Evolutionary conservation across 257 asterid species (phyloP), one percentile per base, ranked within the genome.

Genomic region (Rauvolfia tetraphylla): DNA sequence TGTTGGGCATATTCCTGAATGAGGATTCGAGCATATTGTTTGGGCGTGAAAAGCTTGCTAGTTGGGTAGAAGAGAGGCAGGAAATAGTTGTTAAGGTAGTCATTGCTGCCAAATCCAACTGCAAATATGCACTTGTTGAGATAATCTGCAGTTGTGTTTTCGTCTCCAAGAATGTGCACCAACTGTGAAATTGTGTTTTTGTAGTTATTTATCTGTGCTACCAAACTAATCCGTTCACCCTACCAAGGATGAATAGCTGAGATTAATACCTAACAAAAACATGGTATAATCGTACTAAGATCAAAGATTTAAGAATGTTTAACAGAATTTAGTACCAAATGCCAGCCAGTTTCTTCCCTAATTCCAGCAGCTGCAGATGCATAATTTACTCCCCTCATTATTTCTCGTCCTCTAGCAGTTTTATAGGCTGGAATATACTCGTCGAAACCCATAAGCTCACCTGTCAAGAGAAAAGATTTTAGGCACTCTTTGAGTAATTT

Each of bases 331-430:
- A 38, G 20, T 84, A 92, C 96, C 87, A 92, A 77, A 73, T 92
- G 97, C 68, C 75, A 91, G 56, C 97, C 97, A 1, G 97, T 92
- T 89, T 92, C 97, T 33, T 76, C 77, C 76, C 97, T 79, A 46
- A 92, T 90, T 74, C 97, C 97, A 4, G 97, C 97, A 4, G 97
- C 97, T 6, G 97, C 96, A 5, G 97, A 92, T 4, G 97, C 97
- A 49, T 87, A 92, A 78, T 92, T 92, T 20, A 90, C 93, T 72
- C 97, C 97, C 70, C 81, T 74, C n/a, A 92, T 83, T 68, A 92
- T 86, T 46, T 86, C 84, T 48, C 76, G 83, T 31, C 93, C 95
- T 0, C 89, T 85, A 23, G 93, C 95, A 20, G 12, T 74, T 1
- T 93, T 77, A 53, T 89, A 92, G 0, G 97, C 85, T 0, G 90